These are phyloP conservation scores for Fomitopsis palustris DNA, from an alignment of 1,284 basidiomycete species.

Conservation along the genomic window DNA sequence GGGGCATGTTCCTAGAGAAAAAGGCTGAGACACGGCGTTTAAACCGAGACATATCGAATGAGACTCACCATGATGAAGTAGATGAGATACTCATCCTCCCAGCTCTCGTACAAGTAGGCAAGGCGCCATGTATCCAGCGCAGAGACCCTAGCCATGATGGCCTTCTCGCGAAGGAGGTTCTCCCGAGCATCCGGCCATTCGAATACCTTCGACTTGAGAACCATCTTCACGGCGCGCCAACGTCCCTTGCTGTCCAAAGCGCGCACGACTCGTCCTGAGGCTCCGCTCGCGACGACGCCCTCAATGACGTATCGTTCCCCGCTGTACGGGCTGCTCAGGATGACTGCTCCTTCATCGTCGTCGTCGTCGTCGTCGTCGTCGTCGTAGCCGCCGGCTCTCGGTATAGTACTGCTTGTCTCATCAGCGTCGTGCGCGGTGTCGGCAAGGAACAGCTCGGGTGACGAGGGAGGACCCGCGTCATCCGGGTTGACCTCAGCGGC, in stretches of 20 bases:
- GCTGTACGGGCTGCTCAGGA: background rate
- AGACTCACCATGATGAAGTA: slow-evolving; percentile 25
- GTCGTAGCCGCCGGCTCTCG: too few relatives aligned
- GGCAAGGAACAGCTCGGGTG: too few relatives aligned
- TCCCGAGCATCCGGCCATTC: background rate
- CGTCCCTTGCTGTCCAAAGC: background rate
- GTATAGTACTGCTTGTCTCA: too few relatives aligned
- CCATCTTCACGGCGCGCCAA: slow-evolving; percentile 7
- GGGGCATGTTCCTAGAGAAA: background rate
- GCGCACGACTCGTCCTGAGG: background rate
- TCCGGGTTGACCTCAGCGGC: too few relatives aligned
- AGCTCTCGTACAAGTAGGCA: slow-evolving; percentile 14
- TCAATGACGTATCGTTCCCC: background rate
- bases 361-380: background rate
- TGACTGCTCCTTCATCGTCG: background rate
- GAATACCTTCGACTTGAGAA: background rate
- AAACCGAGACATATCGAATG: slow-evolving; percentile 3
- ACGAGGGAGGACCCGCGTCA: too few relatives aligned
- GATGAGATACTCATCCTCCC: slow-evolving; percentile 18
- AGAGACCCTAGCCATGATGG: background rate
- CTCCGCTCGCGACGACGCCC: background rate
- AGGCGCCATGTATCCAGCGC: background rate
- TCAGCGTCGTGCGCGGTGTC: too few relatives aligned
- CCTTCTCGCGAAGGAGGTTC: background rate
- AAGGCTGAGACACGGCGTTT: background rate